Base-by-base conservation (phyloP, 148 eudicot genomes). In the Rhododendron ferrugineum region DNA sequence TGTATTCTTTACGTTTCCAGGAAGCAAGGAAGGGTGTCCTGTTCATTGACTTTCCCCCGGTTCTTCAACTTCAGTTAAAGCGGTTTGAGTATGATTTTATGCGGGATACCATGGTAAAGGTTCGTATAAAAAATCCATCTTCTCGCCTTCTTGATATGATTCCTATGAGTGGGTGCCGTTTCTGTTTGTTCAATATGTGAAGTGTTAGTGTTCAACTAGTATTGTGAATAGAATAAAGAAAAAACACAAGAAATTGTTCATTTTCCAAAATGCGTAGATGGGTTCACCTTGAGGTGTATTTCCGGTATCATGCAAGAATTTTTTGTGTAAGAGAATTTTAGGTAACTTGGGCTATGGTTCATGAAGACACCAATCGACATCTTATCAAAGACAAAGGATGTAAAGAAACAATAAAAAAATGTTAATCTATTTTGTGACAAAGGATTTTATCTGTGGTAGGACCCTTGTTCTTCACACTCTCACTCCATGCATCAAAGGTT, bases 11-110 rank as follows among this genome's bases (percentile, higher is more conserved):
- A 15, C 11, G 32, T 73, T 86, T 84, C 72, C 89, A 95, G 98
- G 98, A 95, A 88, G 98, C 98, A 42, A 95, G 85, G 92, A 95
- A 95, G 87, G 98, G 97, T 84, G 97, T 94, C 56, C 88, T 95
- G 32, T 95, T 95, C 85, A 90, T 95, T 86, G 97, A 95, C 86
- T 94, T 95, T 72, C 98, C 98, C 81, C 97, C 97, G 30, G 97
- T 95, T 83, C 97, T 95, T 58, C 97, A 95, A 86, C 94, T 95
- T 75, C 98, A 95, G 70, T 89, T 95, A 70, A 95, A 95, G 91
- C 90, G 97, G 80, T 95, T 95, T 86, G 97, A 95, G 84, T 95
- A 95, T 87, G 98, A 95, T 84, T 94, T 93, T 72, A 90, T 91
- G 92, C 90, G 95, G 40, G 98, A 94, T 81, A 91, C 93, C 8